Evolutionary conservation across 495 filamentous ascomycete genomes (phyloP).

Genomic region (Tuber magnatum): DNA sequence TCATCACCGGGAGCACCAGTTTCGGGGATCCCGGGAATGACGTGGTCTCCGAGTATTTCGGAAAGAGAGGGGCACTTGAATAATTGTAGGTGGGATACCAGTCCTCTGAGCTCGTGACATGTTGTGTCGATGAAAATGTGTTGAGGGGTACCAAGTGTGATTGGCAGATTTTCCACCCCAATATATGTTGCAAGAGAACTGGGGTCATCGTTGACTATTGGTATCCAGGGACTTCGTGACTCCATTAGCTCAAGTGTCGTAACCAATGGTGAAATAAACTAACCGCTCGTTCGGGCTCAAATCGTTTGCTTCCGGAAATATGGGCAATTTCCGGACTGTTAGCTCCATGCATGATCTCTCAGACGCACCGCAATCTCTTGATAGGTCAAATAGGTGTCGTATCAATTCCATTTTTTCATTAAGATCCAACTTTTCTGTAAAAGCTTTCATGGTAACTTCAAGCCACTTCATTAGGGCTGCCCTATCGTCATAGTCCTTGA

Average conservation of each 20-base stretch:
- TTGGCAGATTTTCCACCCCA: constrained; percentile 16
- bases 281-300: neutral
- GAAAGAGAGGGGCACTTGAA: constrained; percentile 12
- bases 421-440: constrained; percentile 13
- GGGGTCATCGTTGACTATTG: constrained; percentile 2
- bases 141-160: constrained; percentile 12
- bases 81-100: constrained; percentile 16
- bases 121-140: constrained; percentile 33
- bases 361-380: neutral
- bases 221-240: constrained; percentile 20
- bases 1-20: constrained; percentile 4
- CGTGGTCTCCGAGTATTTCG: constrained; percentile 25
- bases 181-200: constrained; percentile 6
- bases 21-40: constrained; percentile 19
- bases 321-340: constrained; percentile 12
- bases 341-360: constrained; percentile 5
- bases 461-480: constrained; percentile 22
- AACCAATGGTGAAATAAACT: neutral
- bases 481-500: constrained; percentile 9
- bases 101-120: neutral
- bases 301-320: constrained; percentile 17
- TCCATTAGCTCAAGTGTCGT: constrained; percentile 4
- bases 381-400: constrained; percentile 1
- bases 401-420: constrained; percentile 13
- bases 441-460: constrained; percentile 14